Evolutionary conservation across 2,329 filamentous ascomycete genomes (phyloP), one percentile per base, ranked within the genome.

Genomic region (Neophaeococcomyces mojaviensis): DNA sequence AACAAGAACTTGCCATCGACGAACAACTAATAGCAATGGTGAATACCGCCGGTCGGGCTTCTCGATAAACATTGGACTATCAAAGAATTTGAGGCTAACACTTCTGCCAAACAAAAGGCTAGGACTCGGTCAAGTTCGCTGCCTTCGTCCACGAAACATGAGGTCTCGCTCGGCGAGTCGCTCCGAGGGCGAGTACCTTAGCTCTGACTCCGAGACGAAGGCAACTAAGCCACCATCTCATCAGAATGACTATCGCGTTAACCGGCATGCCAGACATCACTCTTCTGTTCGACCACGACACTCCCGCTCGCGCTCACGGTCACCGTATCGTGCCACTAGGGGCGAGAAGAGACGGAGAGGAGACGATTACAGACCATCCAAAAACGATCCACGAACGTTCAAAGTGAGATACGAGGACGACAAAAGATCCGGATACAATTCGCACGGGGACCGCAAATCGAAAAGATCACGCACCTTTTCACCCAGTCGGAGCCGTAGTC

Each of bases 111-210:
- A 39, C 46, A 48, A 35, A 50, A 58, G 55, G 50, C 55, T 58
- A 55, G 55, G 54, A 52, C 39, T 45, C 44, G 39, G 42, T 53
- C 46, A 44, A 46, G 48, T 48, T 51, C 20, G 32, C 38, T 46
- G 49, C 58, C n/a, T 47, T 44, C 47, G 39, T 48, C 49, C 53
- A 50, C 58, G 40, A 54, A 64, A 44, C 33, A 77, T 76, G 73
- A 62, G 67, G 56, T 70, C 71, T 53, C 63, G 68, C 67, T 65
- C 64, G 53, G 73, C 76, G 59, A 87, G 82, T 70, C 86, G 85
- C 62, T 86, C 87, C 68, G 86, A 94, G 70, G 87, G 88, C 70
- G 88, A 94, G 74, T 88, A 90, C 68, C 70, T 84, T 66, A 86
- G 89, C 70, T 78, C 78, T 70, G 75, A 76, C 68, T 76, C 74